These are phyloP conservation scores for Acanthamoeba triangularis DNA, from an alignment of 208 protist genomes.

Conservation along the genomic window DNA sequence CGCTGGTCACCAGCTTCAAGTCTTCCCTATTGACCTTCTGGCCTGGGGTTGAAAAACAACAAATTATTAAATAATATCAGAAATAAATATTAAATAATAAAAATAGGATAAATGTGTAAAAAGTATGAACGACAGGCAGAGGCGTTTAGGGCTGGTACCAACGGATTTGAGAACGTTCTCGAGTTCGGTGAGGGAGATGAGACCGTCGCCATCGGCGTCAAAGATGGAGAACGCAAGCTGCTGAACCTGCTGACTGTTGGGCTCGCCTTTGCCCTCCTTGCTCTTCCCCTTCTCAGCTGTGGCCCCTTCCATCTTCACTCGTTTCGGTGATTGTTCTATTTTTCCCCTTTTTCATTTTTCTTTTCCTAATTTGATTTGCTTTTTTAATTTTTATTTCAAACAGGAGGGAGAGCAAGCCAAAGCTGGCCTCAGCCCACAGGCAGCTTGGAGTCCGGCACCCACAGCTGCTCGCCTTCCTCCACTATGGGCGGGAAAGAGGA, in stretches of 20 bases:
- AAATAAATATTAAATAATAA: background rate
- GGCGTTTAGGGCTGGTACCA: background rate
- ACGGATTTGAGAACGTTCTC: background rate
- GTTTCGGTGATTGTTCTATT: background rate
- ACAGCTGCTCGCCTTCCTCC: too few species aligned
- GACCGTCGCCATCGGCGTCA: conserved; percentile 14
- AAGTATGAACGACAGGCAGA: background rate
- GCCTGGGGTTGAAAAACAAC: background rate
- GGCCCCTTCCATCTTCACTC: too few species aligned
- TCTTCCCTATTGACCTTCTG: background rate
- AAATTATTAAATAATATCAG: background rate
- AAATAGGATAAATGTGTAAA: background rate
- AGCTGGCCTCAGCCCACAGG: background rate
- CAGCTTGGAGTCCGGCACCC: too few species aligned
- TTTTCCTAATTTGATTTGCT: background rate
- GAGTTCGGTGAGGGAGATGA: conserved; percentile 44
- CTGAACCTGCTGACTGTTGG: background rate
- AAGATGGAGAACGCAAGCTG: conserved; percentile 34
- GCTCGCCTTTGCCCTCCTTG: background rate
- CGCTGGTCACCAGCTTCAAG: background rate
- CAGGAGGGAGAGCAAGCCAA: too few species aligned
- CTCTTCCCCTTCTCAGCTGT: background rate
- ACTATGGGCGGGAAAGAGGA: too few species aligned
- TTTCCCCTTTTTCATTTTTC: background rate
- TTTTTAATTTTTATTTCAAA: background rate